Evolutionary conservation across 129 eudicot species (phyloP).

Genomic region (Escallonia herrerae): DNA sequence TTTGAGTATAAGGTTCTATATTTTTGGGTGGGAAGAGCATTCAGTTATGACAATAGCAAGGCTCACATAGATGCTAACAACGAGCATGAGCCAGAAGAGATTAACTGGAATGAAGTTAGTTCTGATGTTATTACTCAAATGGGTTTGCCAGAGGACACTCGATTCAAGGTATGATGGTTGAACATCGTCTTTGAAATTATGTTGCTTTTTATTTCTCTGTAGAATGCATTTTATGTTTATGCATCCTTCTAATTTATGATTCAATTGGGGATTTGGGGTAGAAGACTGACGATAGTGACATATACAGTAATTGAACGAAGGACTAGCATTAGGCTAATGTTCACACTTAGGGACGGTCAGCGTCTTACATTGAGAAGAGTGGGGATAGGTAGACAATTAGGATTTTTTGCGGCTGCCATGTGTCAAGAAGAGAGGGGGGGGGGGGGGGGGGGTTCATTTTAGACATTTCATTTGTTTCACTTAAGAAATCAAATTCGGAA

Average conservation of each 20-base stretch:
- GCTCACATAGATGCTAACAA: constrained; percentile 16
- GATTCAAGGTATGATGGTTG: constrained; percentile 36
- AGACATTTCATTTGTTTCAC: no score
- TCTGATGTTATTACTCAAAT: constrained; percentile 35
- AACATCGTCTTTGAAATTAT: not conserved
- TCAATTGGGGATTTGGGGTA: no score
- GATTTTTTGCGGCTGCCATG: no score
- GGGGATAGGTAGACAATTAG: no score
- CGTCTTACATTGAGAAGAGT: no score
- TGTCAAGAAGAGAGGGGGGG: no score
- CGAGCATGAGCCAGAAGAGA: constrained; percentile 26
- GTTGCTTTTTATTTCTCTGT: not conserved
- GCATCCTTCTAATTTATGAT: not conserved
- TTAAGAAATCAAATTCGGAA: no score
- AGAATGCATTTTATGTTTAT: not conserved
- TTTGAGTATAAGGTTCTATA: constrained; percentile 36
- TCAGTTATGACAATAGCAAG: constrained; percentile 20
- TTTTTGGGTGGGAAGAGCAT: constrained; percentile 62
- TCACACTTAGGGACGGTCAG: no score
- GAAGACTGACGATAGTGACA: no score
- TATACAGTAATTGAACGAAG: no score
- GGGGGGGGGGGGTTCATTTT: no score
- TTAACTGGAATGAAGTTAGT: constrained; percentile 35
- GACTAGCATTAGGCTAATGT: no score
- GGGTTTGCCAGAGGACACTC: constrained; percentile 39